Percentiles rank a stretch among this genome's conserved stretches.
These are phyloP conservation scores for Phytopythium helicoides DNA, from an alignment of 352 stramenopile species.

Conservation along the genomic window DNA sequence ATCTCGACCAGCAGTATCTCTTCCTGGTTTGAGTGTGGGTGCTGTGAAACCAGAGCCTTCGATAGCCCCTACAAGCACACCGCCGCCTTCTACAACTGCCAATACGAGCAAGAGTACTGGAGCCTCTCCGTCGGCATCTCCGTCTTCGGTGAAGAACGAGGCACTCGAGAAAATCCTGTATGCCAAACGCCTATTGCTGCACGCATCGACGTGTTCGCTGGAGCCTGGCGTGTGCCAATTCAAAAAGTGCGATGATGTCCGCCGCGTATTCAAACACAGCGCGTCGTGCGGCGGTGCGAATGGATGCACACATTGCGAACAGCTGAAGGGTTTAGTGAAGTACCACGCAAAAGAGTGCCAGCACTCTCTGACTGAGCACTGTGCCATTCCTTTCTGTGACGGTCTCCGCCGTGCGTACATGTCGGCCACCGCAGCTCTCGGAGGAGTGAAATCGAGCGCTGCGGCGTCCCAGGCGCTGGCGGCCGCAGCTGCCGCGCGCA, in stretches of 20 bases:
- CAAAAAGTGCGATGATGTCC: conserved; percentile 87
- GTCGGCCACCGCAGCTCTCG: conserved; percentile 34
- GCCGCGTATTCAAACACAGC: conserved; percentile 85
- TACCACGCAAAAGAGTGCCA: conserved; percentile 81
- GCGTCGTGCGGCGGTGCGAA: conserved; percentile 64
- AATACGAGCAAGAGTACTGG: background rate
- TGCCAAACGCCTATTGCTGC: conserved; percentile 75
- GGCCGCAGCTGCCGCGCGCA: conserved; percentile 4
- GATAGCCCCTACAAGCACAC: background rate
- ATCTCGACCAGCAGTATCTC: conserved; percentile 1
- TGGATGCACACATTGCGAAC: conserved; percentile 75
- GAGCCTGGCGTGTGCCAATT: conserved; percentile 65
- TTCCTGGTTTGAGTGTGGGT: background rate
- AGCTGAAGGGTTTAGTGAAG: conserved; percentile 81
- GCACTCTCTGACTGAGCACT: conserved; percentile 60
- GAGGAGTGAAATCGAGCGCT: conserved; percentile 25
- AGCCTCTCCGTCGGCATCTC: conserved; percentile 17
- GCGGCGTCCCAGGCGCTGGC: conserved; percentile 20
- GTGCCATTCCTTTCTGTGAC: conserved; percentile 84
- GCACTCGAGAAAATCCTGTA: conserved; percentile 84
- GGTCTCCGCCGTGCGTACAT: conserved; percentile 57
- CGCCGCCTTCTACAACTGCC: background rate
- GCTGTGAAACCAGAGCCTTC: conserved; percentile 35
- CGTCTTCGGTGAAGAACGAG: conserved; percentile 44
- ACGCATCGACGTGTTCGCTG: conserved; percentile 66